Conservation (phyloP, 768 basidiomycete species). For the Boletus fagicola region DNA sequence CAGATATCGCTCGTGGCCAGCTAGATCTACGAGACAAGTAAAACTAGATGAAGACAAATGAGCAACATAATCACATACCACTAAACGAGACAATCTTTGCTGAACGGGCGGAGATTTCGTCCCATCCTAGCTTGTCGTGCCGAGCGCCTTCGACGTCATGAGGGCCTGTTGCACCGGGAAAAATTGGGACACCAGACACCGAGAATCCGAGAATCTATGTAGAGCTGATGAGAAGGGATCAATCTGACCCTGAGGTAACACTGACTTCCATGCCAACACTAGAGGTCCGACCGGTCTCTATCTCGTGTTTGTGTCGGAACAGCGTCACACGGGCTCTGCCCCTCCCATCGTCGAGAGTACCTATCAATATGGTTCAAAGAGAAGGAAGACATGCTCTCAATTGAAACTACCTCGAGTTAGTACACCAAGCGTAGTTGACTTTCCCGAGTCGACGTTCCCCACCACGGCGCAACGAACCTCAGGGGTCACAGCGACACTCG, state of each 20-base stretch:
- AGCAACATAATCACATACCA: slow-evolving; percentile 41
- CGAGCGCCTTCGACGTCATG: slow-evolving; percentile 63
- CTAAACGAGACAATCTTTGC: slow-evolving; percentile 95
- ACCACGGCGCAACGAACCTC: slow-evolving; percentile 96
- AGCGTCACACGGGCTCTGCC: slow-evolving; percentile 82
- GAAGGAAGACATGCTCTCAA: slow-evolving; percentile 21
- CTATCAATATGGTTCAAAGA: slow-evolving; percentile 34
- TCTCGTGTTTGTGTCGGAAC: slow-evolving; percentile 96
- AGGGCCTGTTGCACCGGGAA: slow-evolving; percentile 60
- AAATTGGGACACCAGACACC: slow-evolving; percentile 70
- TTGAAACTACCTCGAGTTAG: slow-evolving; percentile 73
- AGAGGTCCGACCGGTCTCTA: slow-evolving; percentile 93
- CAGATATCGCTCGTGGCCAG: slow-evolving; percentile 91
- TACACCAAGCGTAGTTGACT: slow-evolving; percentile 92
- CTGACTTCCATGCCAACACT: slow-evolving; percentile 95
- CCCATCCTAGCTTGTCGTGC: slow-evolving; percentile 91
- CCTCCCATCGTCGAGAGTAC: slow-evolving; percentile 76
- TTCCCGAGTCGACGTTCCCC: slow-evolving; percentile 93
- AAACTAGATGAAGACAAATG: background rate
- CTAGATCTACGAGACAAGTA: slow-evolving; percentile 63
- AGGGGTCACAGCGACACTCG: slow-evolving; percentile 71
- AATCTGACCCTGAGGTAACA: background rate
- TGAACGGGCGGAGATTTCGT: slow-evolving; percentile 84
- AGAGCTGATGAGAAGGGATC: background rate
- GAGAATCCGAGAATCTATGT: slow-evolving; percentile 84